Percentiles rank a stretch among this genome's conserved stretches.
These are phyloP conservation scores for Tricholoma bakamatsutake DNA, from an alignment of 768 basidiomycete species.

Conservation along the genomic window DNA sequence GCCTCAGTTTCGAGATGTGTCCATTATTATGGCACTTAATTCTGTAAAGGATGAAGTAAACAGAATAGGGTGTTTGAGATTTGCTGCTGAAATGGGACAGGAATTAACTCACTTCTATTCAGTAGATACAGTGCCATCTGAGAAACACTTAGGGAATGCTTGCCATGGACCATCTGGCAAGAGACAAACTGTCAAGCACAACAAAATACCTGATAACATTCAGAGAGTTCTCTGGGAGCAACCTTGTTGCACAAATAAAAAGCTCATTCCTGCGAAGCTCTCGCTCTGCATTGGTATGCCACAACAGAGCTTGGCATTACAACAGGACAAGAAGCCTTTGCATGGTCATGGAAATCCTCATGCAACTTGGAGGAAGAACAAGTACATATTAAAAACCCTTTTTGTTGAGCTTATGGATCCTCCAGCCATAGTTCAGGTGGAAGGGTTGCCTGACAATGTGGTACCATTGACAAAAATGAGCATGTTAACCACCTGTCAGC, in stretches of 20 bases:
- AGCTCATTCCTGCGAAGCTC: neutral
- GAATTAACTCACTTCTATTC: constrained; percentile 20
- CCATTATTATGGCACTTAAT: constrained; percentile 24
- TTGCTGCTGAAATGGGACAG: constrained; percentile 24
- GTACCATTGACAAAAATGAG: neutral
- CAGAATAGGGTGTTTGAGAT: constrained; percentile 26
- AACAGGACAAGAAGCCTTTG: neutral
- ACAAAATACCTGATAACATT: neutral
- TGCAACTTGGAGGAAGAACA: neutral
- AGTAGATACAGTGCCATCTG: constrained; percentile 6
- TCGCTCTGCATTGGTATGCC: neutral
- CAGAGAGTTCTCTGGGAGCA: too few species aligned
- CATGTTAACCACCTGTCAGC: neutral
- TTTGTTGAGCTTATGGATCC: constrained; percentile 22
- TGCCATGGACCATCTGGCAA: neutral
- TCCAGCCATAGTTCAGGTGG: constrained; percentile 15
- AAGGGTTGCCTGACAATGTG: constrained; percentile 8
- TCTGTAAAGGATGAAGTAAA: constrained; percentile 11
- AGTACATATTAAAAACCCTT: constrained; percentile 20
- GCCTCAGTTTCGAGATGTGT: constrained; percentile 19
- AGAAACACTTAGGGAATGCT: neutral
- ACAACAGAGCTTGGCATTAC: neutral
- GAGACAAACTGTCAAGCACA: neutral
- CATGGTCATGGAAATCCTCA: neutral
- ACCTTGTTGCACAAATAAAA: neutral